Evolutionary conservation across 1,139 yeast species (phyloP).

Genomic region (Meyerozyma elateridarum): DNA sequence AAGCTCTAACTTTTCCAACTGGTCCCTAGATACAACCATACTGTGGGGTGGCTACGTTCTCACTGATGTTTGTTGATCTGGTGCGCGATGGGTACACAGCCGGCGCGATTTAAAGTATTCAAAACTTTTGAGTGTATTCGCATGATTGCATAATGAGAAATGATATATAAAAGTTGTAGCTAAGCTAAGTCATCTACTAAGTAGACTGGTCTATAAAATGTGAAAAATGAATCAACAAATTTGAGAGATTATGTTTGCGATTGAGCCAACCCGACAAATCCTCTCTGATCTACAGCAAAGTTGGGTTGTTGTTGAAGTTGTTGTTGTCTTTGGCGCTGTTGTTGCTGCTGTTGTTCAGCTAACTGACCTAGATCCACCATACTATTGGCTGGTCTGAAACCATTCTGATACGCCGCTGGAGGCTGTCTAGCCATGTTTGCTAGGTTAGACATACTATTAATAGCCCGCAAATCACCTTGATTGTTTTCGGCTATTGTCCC

Average conservation of each 20-base stretch:
- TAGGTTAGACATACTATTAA: constrained; percentile 38
- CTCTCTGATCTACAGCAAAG: constrained; percentile 2
- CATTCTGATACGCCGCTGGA: constrained; percentile 12
- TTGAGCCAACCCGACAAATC: constrained; percentile 1
- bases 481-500: constrained; percentile 3
- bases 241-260: constrained; percentile 1
- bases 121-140: background rate
- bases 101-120: too few species aligned
- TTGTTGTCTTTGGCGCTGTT: too few species aligned
- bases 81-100: constrained; percentile 4
- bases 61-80: constrained; percentile 1
- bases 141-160: too few species aligned
- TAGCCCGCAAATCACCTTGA: constrained; percentile 24
- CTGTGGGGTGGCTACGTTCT: too few species aligned
- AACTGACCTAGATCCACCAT: constrained; percentile 25
- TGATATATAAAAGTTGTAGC: too few species aligned
- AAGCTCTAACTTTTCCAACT: constrained; percentile 12
- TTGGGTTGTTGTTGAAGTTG: constrained; percentile 16
- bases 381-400: constrained; percentile 29
- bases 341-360: constrained; percentile 15
- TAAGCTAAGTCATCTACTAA: too few species aligned
- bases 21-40: constrained; percentile 3
- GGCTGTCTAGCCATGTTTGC: constrained; percentile 16
- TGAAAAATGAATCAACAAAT: too few species aligned
- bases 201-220: too few species aligned